A percentile compares a stretch with the other conserved stretches of the same genome.
Conservation (phyloP, 2,329 filamentous ascomycete genomes). For the Epichloe typhina region DNA sequence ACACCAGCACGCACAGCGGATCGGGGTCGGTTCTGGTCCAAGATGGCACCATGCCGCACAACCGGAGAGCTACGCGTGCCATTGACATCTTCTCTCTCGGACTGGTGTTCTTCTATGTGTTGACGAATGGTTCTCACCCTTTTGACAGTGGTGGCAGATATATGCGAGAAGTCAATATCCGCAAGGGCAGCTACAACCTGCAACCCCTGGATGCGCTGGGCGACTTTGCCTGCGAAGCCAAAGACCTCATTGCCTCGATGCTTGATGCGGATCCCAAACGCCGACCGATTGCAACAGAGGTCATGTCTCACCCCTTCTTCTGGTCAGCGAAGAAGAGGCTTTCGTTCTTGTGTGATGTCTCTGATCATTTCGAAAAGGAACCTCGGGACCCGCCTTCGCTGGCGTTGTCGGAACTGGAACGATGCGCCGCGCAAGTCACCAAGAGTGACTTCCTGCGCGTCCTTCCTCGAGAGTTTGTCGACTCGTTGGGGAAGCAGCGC, state of each 20-base stretch:
- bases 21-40: constrained; percentile 45
- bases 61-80: constrained; percentile 75
- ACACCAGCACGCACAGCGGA: constrained; percentile 45
- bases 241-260: constrained; percentile 79
- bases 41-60: constrained; percentile 43
- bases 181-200: constrained; percentile 70
- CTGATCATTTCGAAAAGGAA: constrained; percentile 92
- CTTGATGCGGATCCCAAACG: constrained; percentile 38
- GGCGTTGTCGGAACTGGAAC: constrained; percentile 48
- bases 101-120: constrained; percentile 97
- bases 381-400: constrained; percentile 66
- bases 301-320: constrained; percentile 93
- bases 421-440: constrained; percentile 37
- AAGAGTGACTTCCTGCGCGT: constrained; percentile 64
- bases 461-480: constrained; percentile 71
- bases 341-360: constrained; percentile 88
- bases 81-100: constrained; percentile 97
- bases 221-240: constrained; percentile 74
- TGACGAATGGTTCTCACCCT: constrained; percentile 82
- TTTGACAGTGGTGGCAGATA: constrained; percentile 91
- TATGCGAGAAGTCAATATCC: constrained; percentile 95
- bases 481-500: constrained; percentile 82
- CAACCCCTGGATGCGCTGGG: constrained; percentile 61
- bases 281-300: constrained; percentile 60
- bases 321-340: constrained; percentile 84